Evolutionary conservation across 371 early-diverging fungal genomes (phyloP), one percentile per base, ranked within the genome.

Genomic region (Entomophthora muscae): DNA sequence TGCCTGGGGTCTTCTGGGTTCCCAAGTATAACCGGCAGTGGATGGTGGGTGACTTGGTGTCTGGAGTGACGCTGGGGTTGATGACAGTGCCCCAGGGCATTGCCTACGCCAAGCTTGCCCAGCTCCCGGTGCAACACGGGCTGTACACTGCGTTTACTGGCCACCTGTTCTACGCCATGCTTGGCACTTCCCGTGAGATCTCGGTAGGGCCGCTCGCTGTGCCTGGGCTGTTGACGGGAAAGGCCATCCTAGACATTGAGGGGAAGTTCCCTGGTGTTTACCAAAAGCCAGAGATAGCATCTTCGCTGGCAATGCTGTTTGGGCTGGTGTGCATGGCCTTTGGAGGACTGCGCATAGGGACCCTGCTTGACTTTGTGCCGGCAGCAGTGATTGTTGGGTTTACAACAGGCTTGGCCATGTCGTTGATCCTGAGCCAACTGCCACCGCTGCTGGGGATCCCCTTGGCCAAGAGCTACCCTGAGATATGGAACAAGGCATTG

Each of bases 311-410:
- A 31, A 59, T 83, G 3, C 67, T 84, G 3, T 69, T 82, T 1
- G 83, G 88, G 12, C 68, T 84, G 54, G 68, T 89, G 57, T 75
- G 83, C 52, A 72, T 83, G 55, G 73, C 75, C 28, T 73, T 94
- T 42, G 90, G 93, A 13, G 70, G 89, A 12, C 71, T 90, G 31
- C 82, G 88, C 1, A 71, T 92, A 5, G 92, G 92, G 23, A 80
- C 89, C 63, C 63, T 94, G 12, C 84, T 91, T n/a, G 92, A 94
- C 66, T 89, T 94, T 66, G 89, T 94, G 57, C 87, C 94, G 2
- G 72, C 71, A 17, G 81, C 84, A 17, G 85, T 81, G 0, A 79
- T 88, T 56, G 79, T 79, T 7, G 88, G 88, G 1, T 88, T 84
- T 56, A 86, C 81, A 69, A 80, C 78, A n/a, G 88, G 86, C 1